Conservation (phyloP, 2,329 filamentous ascomycete species). For the Fusarium nematophilum region DNA sequence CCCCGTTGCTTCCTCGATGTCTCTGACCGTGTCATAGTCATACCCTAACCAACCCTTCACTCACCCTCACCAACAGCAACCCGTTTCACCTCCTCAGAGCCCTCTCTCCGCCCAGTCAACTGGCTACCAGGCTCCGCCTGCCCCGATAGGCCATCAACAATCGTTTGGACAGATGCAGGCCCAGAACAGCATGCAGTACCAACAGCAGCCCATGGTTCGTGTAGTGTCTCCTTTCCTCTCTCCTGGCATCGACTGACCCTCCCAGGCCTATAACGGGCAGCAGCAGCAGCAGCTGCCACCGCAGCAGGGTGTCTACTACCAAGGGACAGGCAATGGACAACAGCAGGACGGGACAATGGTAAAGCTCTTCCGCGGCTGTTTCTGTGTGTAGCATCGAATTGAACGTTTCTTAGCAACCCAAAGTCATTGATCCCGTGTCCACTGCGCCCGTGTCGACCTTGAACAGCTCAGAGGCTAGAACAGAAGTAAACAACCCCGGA, state of each 20-base stretch:
- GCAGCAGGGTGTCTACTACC: conserved; percentile 34
- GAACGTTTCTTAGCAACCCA: conserved; percentile 39
- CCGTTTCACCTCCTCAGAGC: conserved; percentile 36
- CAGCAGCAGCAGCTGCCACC: too few species aligned
- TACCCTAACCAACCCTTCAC: conserved; percentile 37
- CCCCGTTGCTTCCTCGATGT: not conserved
- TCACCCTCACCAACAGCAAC: conserved; percentile 33
- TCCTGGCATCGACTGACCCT: conserved; percentile 8
- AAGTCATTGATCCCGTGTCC: conserved; percentile 29
- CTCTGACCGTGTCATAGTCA: conserved; percentile 31
- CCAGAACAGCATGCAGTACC: conserved; percentile 38
- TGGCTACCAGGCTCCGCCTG: conserved; percentile 25
- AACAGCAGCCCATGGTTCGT: conserved; percentile 36
- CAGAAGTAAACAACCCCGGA: conserved; percentile 28
- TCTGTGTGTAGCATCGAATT: conserved; percentile 43
- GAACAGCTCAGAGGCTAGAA: conserved; percentile 21
- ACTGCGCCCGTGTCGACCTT: conserved; percentile 17
- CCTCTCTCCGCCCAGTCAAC: conserved; percentile 27
- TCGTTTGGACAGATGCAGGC: conserved; percentile 18
- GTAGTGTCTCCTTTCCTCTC: not conserved
- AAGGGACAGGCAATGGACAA: conserved; percentile 33
- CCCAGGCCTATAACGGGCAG: conserved; percentile 31
- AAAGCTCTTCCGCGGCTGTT: conserved; percentile 45
- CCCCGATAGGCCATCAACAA: conserved; percentile 18
- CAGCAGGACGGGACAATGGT: conserved; percentile 42